phyloP scores from a whole-genome alignment of 768 basidiomycete genomes.

The Lactifluus hygrophoroides region DNA sequence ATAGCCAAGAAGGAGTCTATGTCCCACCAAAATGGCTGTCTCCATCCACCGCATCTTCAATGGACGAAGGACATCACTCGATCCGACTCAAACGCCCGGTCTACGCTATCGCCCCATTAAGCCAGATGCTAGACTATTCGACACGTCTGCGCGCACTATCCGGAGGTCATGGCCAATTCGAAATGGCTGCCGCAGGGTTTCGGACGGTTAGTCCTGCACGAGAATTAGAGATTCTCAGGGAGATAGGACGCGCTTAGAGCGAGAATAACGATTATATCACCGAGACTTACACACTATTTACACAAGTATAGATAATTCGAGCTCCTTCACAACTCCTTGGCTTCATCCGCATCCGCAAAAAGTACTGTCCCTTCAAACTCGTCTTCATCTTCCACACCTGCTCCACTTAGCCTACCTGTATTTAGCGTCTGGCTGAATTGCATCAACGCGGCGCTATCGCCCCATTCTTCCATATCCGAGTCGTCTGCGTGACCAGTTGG shows the following conservation, averaged over 20 bases:
- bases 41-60: constrained; percentile 41
- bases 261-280: background rate
- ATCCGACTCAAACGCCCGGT: constrained; percentile 53
- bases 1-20: constrained; percentile 57
- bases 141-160: constrained; percentile 69
- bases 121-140: constrained; percentile 73
- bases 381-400: constrained; percentile 62
- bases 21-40: constrained; percentile 70
- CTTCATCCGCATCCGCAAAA: constrained; percentile 79
- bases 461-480: constrained; percentile 28
- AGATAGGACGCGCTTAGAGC: constrained; percentile 63
- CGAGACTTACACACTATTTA: constrained; percentile 6
- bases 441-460: constrained; percentile 51
- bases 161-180: constrained; percentile 75
- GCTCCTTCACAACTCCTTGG: constrained; percentile 40
- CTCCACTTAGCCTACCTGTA: constrained; percentile 47
- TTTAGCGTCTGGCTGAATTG: constrained; percentile 67
- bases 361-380: constrained; percentile 66
- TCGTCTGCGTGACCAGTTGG: background rate
- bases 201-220: constrained; percentile 52
- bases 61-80: constrained; percentile 23
- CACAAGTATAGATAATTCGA: constrained; percentile 11
- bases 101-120: constrained; percentile 67
- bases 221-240: constrained; percentile 62
- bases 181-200: constrained; percentile 75